Evolutionary conservation across 1,139 yeast species (phyloP), one percentile per base, ranked within the genome.

Genomic region (Candida sanyaensis): DNA sequence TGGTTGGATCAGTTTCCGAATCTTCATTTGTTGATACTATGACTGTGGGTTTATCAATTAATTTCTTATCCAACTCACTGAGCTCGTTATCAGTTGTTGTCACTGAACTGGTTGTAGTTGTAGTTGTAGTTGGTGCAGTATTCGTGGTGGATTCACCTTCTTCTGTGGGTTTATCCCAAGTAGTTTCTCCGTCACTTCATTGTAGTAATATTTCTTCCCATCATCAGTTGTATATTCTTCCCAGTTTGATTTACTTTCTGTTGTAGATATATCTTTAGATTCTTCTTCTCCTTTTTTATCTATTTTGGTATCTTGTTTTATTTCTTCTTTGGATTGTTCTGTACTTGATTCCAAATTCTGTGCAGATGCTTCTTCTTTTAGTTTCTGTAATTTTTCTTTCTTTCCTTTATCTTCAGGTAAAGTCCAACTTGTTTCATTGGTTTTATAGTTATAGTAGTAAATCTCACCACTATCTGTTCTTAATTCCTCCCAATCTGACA

Each of bases 351-450:
- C n/a, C 21, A 11, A 7, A 60, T 62, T 33, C 78, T 58, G 9
- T 33, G 70, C 70, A 36, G 9, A 17, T n/a, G n/a, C 6, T 6
- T 33, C 21, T 33, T 32, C 36, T 33, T 12, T 11, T 12, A 30
- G 13, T 17, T 29, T 41, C 38, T 37, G 28, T 23, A n/a, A n/a
- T 39, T 39, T n/a, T 2, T 30, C 36, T 7, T 28, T 30, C 5
- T 23, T 23, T 3, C 31, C 30, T 4, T 58, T 53, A 47, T 75
- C 84, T 28, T 71, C 81, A 0, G 97, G 97, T 53, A 84, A 80
- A 7, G 86, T 88, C 96, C 97, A 91, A 42, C 85, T 81, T 0
- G 96, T 84, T 57, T 83, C 84, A 46, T 82, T 79, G 0, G 95
- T 86, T 34, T 62, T 74, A 0, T 79, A 51, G 55, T 91, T 83